Evolutionary conservation across 768 basidiomycete genomes (phyloP), one percentile per base, ranked within the genome.

Genomic region (Gymnopilus dilepis): DNA sequence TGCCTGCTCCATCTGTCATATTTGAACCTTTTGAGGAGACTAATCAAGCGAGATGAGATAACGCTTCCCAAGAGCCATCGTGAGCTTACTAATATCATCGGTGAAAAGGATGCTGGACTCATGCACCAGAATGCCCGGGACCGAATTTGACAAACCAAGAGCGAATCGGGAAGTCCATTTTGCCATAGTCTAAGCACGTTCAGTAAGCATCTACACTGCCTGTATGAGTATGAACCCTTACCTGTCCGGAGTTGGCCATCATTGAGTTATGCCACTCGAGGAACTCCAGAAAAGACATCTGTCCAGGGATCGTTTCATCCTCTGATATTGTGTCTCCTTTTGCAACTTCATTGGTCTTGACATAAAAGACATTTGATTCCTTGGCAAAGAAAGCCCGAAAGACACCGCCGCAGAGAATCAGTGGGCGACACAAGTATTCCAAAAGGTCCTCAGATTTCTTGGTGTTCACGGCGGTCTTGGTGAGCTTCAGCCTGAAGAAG

Each of bases 81-180:
- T 50, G 22, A 70, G 4, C 80, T 62, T 58, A 86, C 89, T 65
- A 34, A 85, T 80, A 48, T 91, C 88, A 6, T 73, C 70, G 17
- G 78, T 76, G 8, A 73, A 63, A 0, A 63, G 56, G 6, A 88
- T 80, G 24, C 84, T 68, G 2, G 67, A 58, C 1, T 68, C 59
- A 0, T 73, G 61, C 3, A 90, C 59, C 6, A 73, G 63, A 3
- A 84, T 71, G 0, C 86, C 88, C 6, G 88, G 88, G 4, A 84
- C 76, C 1, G 89, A 89, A 52, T 81, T 89, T 0, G 89, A 90
- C 6, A 89, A 69, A 0, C 84, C 86, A 8, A 91, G 77, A 0
- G 83, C 79, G 62, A 84, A 85, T 0, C 88, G 80, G n/a, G 88
- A 80, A 12, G 82, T 77, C 83, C 85, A 90, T 71, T 91, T 90